Base-by-base conservation (phyloP, 78 protist genomes). In the Bigelowiella natans region DNA sequence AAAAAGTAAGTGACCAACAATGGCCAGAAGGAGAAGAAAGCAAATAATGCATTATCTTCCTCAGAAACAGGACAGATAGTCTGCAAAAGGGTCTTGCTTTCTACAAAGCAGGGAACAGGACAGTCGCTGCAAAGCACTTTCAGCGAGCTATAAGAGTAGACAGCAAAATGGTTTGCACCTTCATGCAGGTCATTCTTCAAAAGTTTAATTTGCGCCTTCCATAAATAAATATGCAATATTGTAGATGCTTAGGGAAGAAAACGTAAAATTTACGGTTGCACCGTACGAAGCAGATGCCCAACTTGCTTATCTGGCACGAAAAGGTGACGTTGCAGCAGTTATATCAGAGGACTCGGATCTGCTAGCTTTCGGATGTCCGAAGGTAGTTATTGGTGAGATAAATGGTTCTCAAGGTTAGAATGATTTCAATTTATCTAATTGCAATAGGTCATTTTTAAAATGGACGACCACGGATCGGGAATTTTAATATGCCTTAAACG, bases 231-330 rank as follows among this genome's bases (percentile, higher is more conserved):
- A 18, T 51, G 73, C 18, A 51, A 26, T 51, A 7, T 18, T 36
- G 84, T 28, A 94, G 93, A 90, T 2, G 1, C 92, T 97, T 1
- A 84, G 93, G 36, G 30, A 34, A 1, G 36, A 7, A 18, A 83
- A 29, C 30, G 37, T 97, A 2, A 94, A 92, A 83, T 94, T 37
- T 85, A 18, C 97, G 2, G 99, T 98, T n/a, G 99, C 99, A 1
- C 99, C 99, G 0, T 98, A 98, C 88, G 99, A 98, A 91, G 99
- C 99, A 0, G 99, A 98, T 82, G 98, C 99, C 11, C 99, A 98
- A 90, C 90, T 98, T 2, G 99, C 99, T 2, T 98, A 91, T 87
- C 93, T 98, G 51, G 40, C 93, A 18, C 38, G 84, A 39, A 40
- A 39, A 1, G 87, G 90, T 28, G 0, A 2, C 36, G 96, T 96